Conservation (phyloP, 2,329 filamentous ascomycete species). For the Arthrocladium fulminans region DNA sequence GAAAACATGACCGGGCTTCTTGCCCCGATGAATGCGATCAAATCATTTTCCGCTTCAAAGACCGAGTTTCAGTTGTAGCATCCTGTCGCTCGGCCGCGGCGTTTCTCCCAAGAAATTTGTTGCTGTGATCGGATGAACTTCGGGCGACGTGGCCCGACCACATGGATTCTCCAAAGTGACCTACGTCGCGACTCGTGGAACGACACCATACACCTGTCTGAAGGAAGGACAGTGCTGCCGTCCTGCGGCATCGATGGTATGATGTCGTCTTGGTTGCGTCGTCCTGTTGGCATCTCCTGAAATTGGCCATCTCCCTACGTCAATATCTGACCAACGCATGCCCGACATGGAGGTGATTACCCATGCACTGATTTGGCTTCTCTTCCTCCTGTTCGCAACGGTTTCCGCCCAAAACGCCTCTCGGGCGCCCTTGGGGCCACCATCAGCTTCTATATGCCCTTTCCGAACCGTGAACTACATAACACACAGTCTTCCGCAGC, state of each 20-base stretch:
- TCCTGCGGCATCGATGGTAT: too few relatives aligned
- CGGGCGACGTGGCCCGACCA: neutral
- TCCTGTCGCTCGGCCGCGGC: neutral
- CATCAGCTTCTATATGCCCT: conserved; percentile 32
- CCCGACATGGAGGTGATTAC: neutral
- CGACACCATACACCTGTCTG: too few relatives aligned
- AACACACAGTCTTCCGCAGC: conserved; percentile 66
- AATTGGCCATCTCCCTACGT: neutral
- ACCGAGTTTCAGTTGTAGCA: neutral
- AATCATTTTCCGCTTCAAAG: neutral
- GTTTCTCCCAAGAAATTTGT: neutral
- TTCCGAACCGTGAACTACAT: conserved; percentile 70
- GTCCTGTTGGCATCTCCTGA: neutral
- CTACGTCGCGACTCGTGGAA: neutral
- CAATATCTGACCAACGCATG: conserved; percentile 2
- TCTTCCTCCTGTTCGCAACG: neutral
- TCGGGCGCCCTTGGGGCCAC: neutral
- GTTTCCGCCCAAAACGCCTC: conserved; percentile 2
- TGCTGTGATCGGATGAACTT: neutral
- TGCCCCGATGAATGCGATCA: neutral
- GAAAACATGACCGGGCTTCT: conserved; percentile 15
- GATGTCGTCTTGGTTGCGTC: conserved; percentile 2
- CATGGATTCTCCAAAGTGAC: too few relatives aligned
- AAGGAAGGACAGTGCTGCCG: too few relatives aligned
- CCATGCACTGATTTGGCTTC: neutral